Evolutionary conservation across 2,329 filamentous ascomycete genomes (phyloP), one percentile per base, ranked within the genome.

Genomic region (Aspergillus nomiae): DNA sequence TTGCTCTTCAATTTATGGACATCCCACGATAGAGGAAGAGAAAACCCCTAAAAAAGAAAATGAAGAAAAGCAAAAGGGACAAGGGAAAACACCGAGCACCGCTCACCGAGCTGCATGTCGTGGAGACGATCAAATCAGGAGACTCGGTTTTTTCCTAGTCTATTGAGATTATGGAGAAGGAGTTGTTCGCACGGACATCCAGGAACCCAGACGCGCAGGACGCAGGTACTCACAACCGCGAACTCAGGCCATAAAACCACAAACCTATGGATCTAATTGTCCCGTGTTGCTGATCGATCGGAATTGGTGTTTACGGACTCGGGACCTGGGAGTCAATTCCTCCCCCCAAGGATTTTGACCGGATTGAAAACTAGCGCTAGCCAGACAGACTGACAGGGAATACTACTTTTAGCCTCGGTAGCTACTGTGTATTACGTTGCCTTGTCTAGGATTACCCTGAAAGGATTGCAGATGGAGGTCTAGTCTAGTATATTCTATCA

Each of bases 101-200:
- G 26, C n/a, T 58, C 43, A 51, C 45, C 43, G 24, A 24, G 43
- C 30, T 51, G 21, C 56, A 51, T 32, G 24, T 51, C 56, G 56
- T 58, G 45, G 56, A 58, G 56, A 58, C 56, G 32, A 38, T 58
- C 56, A 58, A 58, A 58, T 58, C 56, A 58, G 56, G 56, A 41
- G 56, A 58, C 36, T 58, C 28, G 56, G 26, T 12, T 41, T 48
- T 58, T 16, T 48, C 45, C 45, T 58, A n/a, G 48, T 58, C 16
- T 51, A 34, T n/a, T 36, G 48, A 58, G 38, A 41, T 16, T n/a
- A 28, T 28, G 26, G 26, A 28, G 26, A 4, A 41, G 9, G 16
- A n/a, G 45, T 58, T 11, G 24, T 58, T 26, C 48, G 58, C 58
- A 59, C 58, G 45, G 58, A 59, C 48, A 16, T n/a, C n/a, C n/a